These are phyloP conservation scores for Durusdinium trenchii DNA, from an alignment of 73 alveolate species.

Conservation along the genomic window DNA sequence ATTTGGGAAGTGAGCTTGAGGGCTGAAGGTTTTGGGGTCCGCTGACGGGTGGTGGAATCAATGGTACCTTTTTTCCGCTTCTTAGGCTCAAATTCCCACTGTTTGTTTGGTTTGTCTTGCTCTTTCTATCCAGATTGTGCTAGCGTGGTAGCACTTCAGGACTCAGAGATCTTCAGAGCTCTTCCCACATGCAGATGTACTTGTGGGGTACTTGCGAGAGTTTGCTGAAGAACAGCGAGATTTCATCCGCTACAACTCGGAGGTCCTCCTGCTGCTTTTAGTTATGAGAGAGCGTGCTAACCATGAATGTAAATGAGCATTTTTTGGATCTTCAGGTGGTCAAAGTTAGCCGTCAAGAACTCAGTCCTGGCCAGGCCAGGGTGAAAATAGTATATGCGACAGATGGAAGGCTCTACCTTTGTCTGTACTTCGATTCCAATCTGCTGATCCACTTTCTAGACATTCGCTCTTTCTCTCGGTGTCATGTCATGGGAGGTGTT, in stretches of 20 bases:
- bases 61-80: too few species aligned
- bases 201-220: slow-evolving; percentile 28
- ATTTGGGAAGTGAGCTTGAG: too few species aligned
- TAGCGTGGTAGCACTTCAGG: too few species aligned
- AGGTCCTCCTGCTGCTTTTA: neutral
- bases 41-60: too few species aligned
- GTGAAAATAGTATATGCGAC: neutral
- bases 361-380: slow-evolving; percentile 20
- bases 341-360: neutral
- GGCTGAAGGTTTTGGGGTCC: too few species aligned
- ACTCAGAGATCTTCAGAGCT: slow-evolving; percentile 43
- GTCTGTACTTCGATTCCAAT: neutral
- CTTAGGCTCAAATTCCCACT: too few species aligned
- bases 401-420: neutral
- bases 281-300: too few species aligned
- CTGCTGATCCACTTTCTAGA: too few species aligned
- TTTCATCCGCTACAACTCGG: slow-evolving; percentile 14
- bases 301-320: too few species aligned
- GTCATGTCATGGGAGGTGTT: neutral
- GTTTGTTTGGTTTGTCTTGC: too few species aligned
- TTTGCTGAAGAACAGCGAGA: slow-evolving; percentile 38
- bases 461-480: neutral
- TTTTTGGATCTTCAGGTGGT: neutral
- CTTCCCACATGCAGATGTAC: slow-evolving; percentile 44
- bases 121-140: too few species aligned